phyloP scores from a whole-genome alignment of 2,329 filamentous ascomycete species.

The Aspergillus awamori region DNA sequence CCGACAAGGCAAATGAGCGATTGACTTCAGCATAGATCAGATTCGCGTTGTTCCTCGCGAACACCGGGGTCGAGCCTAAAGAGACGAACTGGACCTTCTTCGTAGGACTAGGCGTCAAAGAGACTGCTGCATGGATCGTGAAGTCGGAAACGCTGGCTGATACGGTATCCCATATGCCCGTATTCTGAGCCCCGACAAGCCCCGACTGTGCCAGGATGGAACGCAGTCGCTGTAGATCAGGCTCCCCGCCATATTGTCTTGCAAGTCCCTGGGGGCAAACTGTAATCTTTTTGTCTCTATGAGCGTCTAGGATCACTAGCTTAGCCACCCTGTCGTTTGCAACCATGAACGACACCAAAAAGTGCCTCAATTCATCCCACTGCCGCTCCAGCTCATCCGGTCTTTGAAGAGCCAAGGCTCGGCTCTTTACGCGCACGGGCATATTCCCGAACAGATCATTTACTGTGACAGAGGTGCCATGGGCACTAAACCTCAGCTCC shows the following conservation, averaged over 20 bases:
- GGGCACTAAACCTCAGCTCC: slow-evolving; percentile 56
- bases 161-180: slow-evolving; percentile 68
- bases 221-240: slow-evolving; percentile 42
- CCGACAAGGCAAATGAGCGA: slow-evolving; percentile 71
- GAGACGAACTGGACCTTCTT: slow-evolving; percentile 80
- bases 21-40: slow-evolving; percentile 79
- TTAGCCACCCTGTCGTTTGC: slow-evolving; percentile 64
- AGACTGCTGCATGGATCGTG: slow-evolving; percentile 71
- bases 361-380: slow-evolving; percentile 65
- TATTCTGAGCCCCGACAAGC: slow-evolving; percentile 58
- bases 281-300: slow-evolving; percentile 42
- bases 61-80: slow-evolving; percentile 70
- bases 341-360: slow-evolving; percentile 67
- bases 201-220: slow-evolving; percentile 68
- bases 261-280: slow-evolving; percentile 25
- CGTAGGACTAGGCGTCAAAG: slow-evolving; percentile 68
- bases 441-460: slow-evolving; percentile 85
- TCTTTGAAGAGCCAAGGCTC: slow-evolving; percentile 59
- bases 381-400: slow-evolving; percentile 60
- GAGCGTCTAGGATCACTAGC: slow-evolving; percentile 61
- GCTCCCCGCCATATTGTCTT: slow-evolving; percentile 2
- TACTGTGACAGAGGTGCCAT: slow-evolving; percentile 77
- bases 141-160: slow-evolving; percentile 66
- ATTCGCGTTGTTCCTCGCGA: slow-evolving; percentile 59
- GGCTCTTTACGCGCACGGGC: slow-evolving; percentile 85